Percentiles rank a stretch among this genome's conserved stretches.
phyloP scores from a whole-genome alignment of 108 stramenopile species.

The Cyclostephanos tholiformis region DNA sequence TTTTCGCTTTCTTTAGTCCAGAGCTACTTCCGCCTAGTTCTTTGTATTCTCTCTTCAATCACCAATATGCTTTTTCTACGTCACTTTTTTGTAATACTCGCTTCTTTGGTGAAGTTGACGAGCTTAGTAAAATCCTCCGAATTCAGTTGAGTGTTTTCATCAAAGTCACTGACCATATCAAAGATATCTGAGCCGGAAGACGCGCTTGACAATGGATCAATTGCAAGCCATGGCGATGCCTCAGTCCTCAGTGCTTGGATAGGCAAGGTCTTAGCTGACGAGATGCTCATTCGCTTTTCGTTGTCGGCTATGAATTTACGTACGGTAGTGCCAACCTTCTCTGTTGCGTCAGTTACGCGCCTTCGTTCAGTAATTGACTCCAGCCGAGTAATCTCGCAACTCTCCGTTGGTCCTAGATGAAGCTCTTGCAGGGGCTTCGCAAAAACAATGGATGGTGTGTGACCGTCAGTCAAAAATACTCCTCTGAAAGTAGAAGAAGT shows the following conservation, averaged over 20 bases:
- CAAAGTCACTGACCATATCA: constrained; percentile 28
- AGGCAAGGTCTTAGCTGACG: constrained; percentile 14
- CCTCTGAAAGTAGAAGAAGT: constrained; percentile 9
- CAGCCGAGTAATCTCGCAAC: neutral
- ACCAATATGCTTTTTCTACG: neutral
- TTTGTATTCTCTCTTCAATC: neutral
- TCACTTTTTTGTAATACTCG: neutral
- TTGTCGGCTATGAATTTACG: neutral
- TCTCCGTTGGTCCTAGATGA: constrained; percentile 1
- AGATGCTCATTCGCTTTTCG: neutral
- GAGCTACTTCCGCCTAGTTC: too few relatives aligned
- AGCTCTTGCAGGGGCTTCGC: constrained; percentile 17
- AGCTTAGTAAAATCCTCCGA: constrained; percentile 21
- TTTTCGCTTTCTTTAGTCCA: too few relatives aligned
- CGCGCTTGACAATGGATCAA: constrained; percentile 30
- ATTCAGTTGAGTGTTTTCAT: constrained; percentile 17
- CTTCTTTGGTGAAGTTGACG: constrained; percentile 18
- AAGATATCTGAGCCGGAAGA: constrained; percentile 25
- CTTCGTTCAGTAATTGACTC: constrained; percentile 7
- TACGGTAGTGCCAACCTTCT: constrained; percentile 17
- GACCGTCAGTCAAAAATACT: neutral
- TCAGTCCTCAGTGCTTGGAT: constrained; percentile 25
- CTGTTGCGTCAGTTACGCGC: constrained; percentile 11
- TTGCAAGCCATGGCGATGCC: constrained; percentile 17
- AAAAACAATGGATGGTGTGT: neutral